phyloP scores from a whole-genome alignment of 768 basidiomycete species.

The Lactarius hatsudake region DNA sequence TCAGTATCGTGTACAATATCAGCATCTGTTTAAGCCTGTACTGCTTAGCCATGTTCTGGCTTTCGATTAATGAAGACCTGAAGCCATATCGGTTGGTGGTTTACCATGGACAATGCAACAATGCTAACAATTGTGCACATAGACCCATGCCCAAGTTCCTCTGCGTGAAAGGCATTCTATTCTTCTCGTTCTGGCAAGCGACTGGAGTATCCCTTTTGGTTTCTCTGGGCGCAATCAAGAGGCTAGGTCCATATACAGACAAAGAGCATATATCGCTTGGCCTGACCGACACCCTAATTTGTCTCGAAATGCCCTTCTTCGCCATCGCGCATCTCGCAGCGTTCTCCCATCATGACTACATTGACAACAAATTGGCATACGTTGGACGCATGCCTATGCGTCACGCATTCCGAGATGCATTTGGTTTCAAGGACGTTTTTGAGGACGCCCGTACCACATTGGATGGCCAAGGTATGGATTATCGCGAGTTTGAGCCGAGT shows the following conservation, averaged over 20 bases:
- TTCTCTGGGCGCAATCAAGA: constrained; percentile 68
- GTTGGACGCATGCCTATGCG: constrained; percentile 88
- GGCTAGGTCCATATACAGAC: constrained; percentile 85
- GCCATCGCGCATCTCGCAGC: constrained; percentile 94
- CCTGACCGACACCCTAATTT: constrained; percentile 87
- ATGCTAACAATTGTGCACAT: constrained; percentile 13
- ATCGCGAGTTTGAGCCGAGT: constrained; percentile 94
- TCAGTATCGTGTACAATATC: constrained; percentile 80
- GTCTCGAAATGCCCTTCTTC: constrained; percentile 97
- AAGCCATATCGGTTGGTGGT: constrained; percentile 78
- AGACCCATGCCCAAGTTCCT: constrained; percentile 96
- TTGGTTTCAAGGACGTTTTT: constrained; percentile 82
- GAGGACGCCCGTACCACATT: constrained; percentile 83
- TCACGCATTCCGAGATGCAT: constrained; percentile 85
- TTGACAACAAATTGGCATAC: constrained; percentile 57
- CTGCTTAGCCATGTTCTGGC: constrained; percentile 97
- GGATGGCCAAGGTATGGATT: constrained; percentile 88
- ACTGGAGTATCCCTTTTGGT: constrained; percentile 86
- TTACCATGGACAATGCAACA: not conserved
- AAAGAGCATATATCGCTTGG: constrained; percentile 86
- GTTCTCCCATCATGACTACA: constrained; percentile 87
- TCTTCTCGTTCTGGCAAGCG: constrained; percentile 99
- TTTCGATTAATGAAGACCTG: constrained; percentile 84
- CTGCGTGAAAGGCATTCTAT: constrained; percentile 96
- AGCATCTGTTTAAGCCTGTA: constrained; percentile 80